Base-by-base conservation (phyloP, 805 yeast genomes). In the Schizosaccharomyces pombe region DNA sequence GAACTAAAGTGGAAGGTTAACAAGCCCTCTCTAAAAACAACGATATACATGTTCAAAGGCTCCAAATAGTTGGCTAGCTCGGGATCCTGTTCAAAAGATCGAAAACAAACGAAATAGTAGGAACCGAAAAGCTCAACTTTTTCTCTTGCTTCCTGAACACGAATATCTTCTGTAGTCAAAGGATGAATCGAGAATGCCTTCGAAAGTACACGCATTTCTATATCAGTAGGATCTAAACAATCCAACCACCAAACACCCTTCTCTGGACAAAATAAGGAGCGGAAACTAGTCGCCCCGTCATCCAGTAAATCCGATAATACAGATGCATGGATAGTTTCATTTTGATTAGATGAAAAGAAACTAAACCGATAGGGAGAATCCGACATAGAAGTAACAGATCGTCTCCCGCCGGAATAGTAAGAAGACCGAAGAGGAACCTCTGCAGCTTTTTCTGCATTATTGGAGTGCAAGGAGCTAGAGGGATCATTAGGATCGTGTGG, bases 171-270 rank as follows among this genome's bases (percentile, higher is more conserved):
- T 1, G 95, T 86, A 0, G 98, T 89, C 72, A 89, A 78, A 31
- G 98, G 98, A 71, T 89, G 98, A 68, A 89, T 85, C 8, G 95
- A 95, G 67, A 89, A 89, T 0, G 96, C 91, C 62, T 87, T 87
- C 8, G 95, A 81, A 43, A 91, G 66, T 61, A 84, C 79, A 63
- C 82, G 82, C 95, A 91, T 85, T 68, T 91, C 98, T 22, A 79
- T 79, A 63, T 89, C 97, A 0, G 95, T 85, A 4, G 98, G 97
- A 63, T 94, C 82, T 47, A 78, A 72, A 64, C 96, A 86, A 65
- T 91, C 96, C 47, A 91, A 70, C 96, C 96, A 89, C 97, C 97
- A 87, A 4, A 86, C 79, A 2, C 86, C 81, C 56, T 80, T 79
- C 19, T 80, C 80, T 51, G 76, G 74, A 55, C 75, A 74, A 64